Conservation (phyloP, 2,329 filamentous ascomycete species). For the Calonectria multiphialidica region DNA sequence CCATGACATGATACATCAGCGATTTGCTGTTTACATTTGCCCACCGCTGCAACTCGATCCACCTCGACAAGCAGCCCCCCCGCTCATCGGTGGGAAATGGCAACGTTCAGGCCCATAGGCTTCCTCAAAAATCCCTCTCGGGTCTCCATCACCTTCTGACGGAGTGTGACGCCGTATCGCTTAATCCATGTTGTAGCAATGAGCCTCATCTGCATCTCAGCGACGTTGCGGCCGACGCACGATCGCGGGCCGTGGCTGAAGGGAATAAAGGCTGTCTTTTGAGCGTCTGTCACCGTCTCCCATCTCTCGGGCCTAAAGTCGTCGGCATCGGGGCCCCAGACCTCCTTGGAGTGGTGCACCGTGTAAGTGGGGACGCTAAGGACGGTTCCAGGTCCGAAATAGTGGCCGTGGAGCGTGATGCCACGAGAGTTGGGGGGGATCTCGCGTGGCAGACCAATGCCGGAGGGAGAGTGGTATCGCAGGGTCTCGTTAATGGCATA, state of each 20-base stretch:
- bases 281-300: constrained; percentile 70
- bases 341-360: constrained; percentile 79
- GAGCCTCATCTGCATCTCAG: constrained; percentile 88
- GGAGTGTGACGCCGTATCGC: constrained; percentile 61
- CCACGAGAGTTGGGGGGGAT: constrained; percentile 75
- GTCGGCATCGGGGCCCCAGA: constrained; percentile 82
- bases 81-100: constrained; percentile 27
- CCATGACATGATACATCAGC: background rate
- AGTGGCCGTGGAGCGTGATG: constrained; percentile 73
- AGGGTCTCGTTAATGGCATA: constrained; percentile 86
- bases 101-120: constrained; percentile 72
- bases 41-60: background rate
- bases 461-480: constrained; percentile 87
- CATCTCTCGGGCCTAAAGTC: constrained; percentile 82
- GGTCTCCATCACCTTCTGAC: constrained; percentile 77
- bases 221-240: constrained; percentile 84
- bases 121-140: constrained; percentile 87
- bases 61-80: background rate
- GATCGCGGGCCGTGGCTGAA: constrained; percentile 79
- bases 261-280: constrained; percentile 81
- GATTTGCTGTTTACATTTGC: background rate
- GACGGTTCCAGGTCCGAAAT: constrained; percentile 82
- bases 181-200: constrained; percentile 77
- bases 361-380: constrained; percentile 86
- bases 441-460: constrained; percentile 84